Evolutionary conservation across 1,284 basidiomycete genomes (phyloP).

Genomic region (Pseudozyma sp.): DNA sequence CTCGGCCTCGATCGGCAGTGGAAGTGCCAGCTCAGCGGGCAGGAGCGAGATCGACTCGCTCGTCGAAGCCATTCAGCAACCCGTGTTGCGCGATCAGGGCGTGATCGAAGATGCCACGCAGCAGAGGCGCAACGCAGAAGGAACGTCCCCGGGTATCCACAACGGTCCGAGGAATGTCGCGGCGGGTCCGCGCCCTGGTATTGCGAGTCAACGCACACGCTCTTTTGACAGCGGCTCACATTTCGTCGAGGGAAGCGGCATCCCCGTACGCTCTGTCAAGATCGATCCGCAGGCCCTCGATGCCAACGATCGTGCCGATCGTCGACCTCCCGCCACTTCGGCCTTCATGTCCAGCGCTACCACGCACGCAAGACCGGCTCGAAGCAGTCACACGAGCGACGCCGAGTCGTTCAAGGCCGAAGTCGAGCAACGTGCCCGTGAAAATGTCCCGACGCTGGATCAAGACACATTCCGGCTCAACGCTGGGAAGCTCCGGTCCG

Average conservation of each 20-base stretch:
- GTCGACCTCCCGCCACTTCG: conserved; percentile 11
- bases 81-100: conserved; percentile 66
- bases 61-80: conserved; percentile 74
- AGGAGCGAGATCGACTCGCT: conserved; percentile 75
- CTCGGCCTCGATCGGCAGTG: conserved; percentile 50
- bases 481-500: conserved; percentile 7
- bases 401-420: conserved; percentile 46
- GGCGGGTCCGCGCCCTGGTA: conserved; percentile 9
- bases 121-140: conserved; percentile 30
- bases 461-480: conserved; percentile 15
- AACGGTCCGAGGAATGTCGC: conserved; percentile 19
- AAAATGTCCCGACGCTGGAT: conserved; percentile 20
- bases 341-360: conserved; percentile 26
- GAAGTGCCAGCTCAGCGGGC: conserved; percentile 46
- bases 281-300: conserved; percentile 62
- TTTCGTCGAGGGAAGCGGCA: conserved; percentile 69
- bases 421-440: conserved; percentile 37
- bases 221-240: conserved; percentile 47
- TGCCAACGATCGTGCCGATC: conserved; percentile 30
- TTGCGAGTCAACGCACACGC: conserved; percentile 14
- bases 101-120: conserved; percentile 31
- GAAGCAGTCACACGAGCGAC: conserved; percentile 13
- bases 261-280: conserved; percentile 69
- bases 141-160: conserved; percentile 7
- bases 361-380: conserved; percentile 12